phyloP scores from a whole-genome alignment of 2,329 filamentous ascomycete species.

The Allantophomopsis cytisporea region DNA sequence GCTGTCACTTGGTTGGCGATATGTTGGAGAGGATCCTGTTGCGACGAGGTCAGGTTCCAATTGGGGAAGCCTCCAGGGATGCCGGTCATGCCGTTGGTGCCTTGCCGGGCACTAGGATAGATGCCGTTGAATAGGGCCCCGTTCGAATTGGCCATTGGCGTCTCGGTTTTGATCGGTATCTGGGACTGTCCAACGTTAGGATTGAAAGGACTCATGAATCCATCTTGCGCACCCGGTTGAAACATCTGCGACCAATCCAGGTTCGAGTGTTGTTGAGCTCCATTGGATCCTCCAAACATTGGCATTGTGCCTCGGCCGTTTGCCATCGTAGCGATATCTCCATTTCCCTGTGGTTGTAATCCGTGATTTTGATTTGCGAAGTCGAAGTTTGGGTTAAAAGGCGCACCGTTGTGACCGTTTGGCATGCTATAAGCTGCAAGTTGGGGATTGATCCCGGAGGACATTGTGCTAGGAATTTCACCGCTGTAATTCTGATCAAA shows the following conservation, averaged over 20 bases:
- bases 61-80: conserved; percentile 24
- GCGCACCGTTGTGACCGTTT: conserved; percentile 41
- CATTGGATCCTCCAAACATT: conserved; percentile 39
- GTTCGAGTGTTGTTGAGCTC: conserved; percentile 43
- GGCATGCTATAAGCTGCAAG: conserved; percentile 48
- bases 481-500: conserved; percentile 42
- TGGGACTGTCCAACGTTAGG: conserved; percentile 55
- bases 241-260: conserved; percentile 73
- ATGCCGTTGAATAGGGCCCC: conserved; percentile 13
- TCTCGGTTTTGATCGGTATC: conserved; percentile 56
- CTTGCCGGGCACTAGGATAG: neutral
- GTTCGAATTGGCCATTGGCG: conserved; percentile 3
- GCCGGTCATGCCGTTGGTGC: neutral
- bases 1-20: conserved; percentile 40
- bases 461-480: conserved; percentile 47
- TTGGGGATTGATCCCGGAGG: conserved; percentile 45
- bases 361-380: conserved; percentile 18
- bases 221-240: conserved; percentile 55
- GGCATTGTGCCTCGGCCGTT: conserved; percentile 27
- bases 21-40: conserved; percentile 33
- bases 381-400: conserved; percentile 20
- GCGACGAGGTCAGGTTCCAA: conserved; percentile 27
- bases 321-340: conserved; percentile 10
- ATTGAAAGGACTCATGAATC: conserved; percentile 35
- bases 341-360: conserved; percentile 14